Evolutionary conservation across 495 filamentous ascomycete genomes (phyloP), one percentile per base, ranked within the genome.

Genomic region (Jackrogersella multiformis): DNA sequence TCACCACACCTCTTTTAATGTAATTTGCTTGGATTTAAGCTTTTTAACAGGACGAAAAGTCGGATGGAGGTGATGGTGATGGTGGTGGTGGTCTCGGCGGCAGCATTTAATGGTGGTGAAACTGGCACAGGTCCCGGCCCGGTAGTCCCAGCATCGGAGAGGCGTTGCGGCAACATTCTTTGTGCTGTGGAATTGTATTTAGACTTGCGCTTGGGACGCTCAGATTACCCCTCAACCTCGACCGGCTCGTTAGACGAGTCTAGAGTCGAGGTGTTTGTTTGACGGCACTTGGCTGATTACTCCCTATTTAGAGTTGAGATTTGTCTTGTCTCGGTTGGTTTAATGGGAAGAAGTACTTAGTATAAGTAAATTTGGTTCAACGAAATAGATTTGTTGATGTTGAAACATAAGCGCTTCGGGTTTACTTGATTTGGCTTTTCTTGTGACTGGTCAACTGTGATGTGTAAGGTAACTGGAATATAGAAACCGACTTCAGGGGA

Each of bases 91-190:
- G 46, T 56, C 34, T 60, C 55, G 56, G 28, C 44, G 61, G 61
- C 34, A 7, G 26, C 26, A 30, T 4, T 46, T 42, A 30, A 56
- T 44, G 44, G 42, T 49, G 56, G 34, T 39, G n/a, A 26, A 46
- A 38, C 21, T 39, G 30, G 39, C 9, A 48, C 23, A 12, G 46
- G 45, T 45, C 51, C 41, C 51, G 64, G 57, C 21, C 39, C 38
- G 45, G 56, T 38, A 49, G 57, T 52, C 21, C 56, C 56, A 39
- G 61, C 61, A 70, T 70, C 61, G 56, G 61, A 52, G 55, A 42
- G 67, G 67, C 67, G 67, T 70, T 70, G 61, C 56, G 67, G 61
- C 45, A 61, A 56, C 21, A 63, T 45, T 48, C 49, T 39, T 45
- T 56, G 32, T 24, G 39, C 41, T 23, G 32, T 16, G 46, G 15